Conservation (phyloP, 768 basidiomycete genomes). For the Brasilioporus rufonigricans region DNA sequence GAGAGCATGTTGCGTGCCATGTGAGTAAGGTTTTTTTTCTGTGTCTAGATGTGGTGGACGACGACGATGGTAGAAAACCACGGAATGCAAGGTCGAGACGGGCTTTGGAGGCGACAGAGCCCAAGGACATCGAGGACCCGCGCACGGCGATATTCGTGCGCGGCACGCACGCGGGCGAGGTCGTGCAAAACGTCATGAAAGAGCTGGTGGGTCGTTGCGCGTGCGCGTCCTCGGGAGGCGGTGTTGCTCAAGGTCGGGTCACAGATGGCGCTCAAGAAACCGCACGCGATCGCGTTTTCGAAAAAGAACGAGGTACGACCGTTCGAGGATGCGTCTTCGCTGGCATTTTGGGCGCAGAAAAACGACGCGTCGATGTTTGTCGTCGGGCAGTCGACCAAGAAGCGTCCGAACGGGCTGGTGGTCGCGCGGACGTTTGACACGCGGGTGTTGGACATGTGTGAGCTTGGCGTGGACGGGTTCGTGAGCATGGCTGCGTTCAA, state of each 20-base stretch:
- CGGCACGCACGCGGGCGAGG: slow-evolving; percentile 82
- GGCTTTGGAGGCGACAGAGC: slow-evolving; percentile 78
- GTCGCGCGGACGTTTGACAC: slow-evolving; percentile 87
- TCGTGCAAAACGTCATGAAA: slow-evolving; percentile 77
- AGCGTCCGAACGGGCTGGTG: slow-evolving; percentile 83
- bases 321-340: slow-evolving; percentile 76
- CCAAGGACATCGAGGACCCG: slow-evolving; percentile 87
- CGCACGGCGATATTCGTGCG: slow-evolving; percentile 89
- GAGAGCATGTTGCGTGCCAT: slow-evolving; percentile 29
- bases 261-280: slow-evolving; percentile 93
- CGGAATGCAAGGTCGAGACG: slow-evolving; percentile 96
- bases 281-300: slow-evolving; percentile 86
- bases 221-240: too few species aligned
- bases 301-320: slow-evolving; percentile 92
- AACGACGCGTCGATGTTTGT: slow-evolving; percentile 94
- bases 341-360: slow-evolving; percentile 92
- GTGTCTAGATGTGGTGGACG: neutral
- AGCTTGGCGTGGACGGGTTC: slow-evolving; percentile 84
- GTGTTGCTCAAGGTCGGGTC: neutral
- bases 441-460: slow-evolving; percentile 90
- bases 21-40: slow-evolving; percentile 16
- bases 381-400: slow-evolving; percentile 90
- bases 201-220: slow-evolving; percentile 73
- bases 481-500: slow-evolving; percentile 80
- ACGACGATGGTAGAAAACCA: slow-evolving; percentile 59